A percentile compares a stretch with the other conserved stretches of the same genome.
Conservation (phyloP, 108 stramenopile species). For the Nitzschia sp. region DNA sequence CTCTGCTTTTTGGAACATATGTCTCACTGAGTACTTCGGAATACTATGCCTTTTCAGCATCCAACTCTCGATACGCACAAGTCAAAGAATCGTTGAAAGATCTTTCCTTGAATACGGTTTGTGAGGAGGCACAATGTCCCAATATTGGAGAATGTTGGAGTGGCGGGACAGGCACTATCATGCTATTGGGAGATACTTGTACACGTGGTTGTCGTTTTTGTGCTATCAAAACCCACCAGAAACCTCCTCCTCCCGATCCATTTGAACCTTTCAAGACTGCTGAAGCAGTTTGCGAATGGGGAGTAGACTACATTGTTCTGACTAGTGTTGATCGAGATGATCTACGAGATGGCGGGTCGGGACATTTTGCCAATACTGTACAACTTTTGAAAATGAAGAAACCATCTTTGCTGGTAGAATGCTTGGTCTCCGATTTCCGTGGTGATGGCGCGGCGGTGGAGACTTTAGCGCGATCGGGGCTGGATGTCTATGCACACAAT, state of each 20-base stretch:
- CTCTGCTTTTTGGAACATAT: neutral
- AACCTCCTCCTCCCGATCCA: constrained; percentile 93
- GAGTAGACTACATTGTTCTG: constrained; percentile 97
- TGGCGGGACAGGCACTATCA: constrained; percentile 98
- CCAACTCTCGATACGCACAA: constrained; percentile 67
- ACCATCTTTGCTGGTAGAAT: constrained; percentile 94
- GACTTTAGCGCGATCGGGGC: constrained; percentile 86
- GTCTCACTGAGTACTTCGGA: neutral
- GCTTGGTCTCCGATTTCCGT: constrained; percentile 95
- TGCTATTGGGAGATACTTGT: constrained; percentile 98
- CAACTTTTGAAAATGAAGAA: constrained; percentile 86
- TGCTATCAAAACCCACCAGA: constrained; percentile 88
- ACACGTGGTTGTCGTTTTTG: constrained; percentile 98
- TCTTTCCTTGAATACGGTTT: constrained; percentile 91
- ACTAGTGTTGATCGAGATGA: constrained; percentile 98
- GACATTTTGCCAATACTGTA: constrained; percentile 93
- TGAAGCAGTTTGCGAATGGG: constrained; percentile 92
- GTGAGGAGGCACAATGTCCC: constrained; percentile 98
- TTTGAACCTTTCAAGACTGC: constrained; percentile 96
- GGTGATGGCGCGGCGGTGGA: constrained; percentile 76
- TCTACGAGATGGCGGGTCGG: constrained; percentile 91
- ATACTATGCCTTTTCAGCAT: constrained; percentile 4
- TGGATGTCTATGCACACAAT: constrained; percentile 99
- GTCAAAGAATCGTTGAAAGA: constrained; percentile 74
- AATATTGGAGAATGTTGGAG: constrained; percentile 99